These are phyloP conservation scores for Suhomyces maxii DNA, from an alignment of 1,139 yeast species.

Conservation along the genomic window DNA sequence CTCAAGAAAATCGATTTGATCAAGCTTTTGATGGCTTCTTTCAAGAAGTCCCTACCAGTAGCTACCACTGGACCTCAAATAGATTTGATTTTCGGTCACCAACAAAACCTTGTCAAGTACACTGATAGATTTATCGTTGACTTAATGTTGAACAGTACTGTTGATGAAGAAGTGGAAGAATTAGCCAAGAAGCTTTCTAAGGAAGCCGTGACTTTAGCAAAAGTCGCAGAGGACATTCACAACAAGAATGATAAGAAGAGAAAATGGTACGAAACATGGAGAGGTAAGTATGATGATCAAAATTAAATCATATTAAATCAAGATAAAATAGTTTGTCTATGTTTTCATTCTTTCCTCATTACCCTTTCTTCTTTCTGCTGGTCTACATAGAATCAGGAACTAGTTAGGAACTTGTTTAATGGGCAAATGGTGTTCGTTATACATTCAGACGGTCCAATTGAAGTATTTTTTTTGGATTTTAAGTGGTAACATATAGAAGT, in stretches of 20 bases:
- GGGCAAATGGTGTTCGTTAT: too few species aligned
- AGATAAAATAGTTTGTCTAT: too few species aligned
- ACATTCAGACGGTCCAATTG: too few species aligned
- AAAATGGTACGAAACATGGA: conserved; percentile 57
- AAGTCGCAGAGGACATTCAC: conserved; percentile 39
- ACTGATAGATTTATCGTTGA: conserved; percentile 51
- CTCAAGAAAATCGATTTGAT: conserved; percentile 53
- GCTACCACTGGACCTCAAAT: conserved; percentile 33
- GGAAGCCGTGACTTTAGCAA: conserved; percentile 32
- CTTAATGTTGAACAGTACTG: conserved; percentile 44
- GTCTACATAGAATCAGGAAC: too few species aligned
- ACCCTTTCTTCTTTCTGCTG: too few species aligned
- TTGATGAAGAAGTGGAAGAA: conserved; percentile 30
- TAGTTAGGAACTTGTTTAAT: too few species aligned
- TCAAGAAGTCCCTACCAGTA: conserved; percentile 54
- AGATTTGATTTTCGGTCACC: conserved; percentile 36
- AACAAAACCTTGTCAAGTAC: conserved; percentile 31
- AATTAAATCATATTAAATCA: too few species aligned
- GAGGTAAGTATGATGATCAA: conserved; percentile 31
- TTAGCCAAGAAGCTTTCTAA: conserved; percentile 27
- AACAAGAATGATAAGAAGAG: conserved; percentile 39
- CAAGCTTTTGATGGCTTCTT: conserved; percentile 53
- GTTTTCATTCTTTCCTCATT: too few species aligned
- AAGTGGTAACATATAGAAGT: too few species aligned
- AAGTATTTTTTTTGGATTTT: too few species aligned